phyloP scores from a whole-genome alignment of 768 basidiomycete genomes.

The Suillus tomentosus region DNA sequence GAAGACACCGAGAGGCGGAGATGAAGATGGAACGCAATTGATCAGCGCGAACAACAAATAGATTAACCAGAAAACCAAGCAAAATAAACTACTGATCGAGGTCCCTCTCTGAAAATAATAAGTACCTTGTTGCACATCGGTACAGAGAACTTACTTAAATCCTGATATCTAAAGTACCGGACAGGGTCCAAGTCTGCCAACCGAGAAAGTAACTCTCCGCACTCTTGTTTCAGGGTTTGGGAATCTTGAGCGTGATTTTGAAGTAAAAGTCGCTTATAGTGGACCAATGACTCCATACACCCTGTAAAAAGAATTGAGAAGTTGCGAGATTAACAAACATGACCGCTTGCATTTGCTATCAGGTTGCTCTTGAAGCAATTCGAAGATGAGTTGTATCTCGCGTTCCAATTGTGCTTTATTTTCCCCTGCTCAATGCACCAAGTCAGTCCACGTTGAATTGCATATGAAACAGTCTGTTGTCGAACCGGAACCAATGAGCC shows the following conservation, averaged over 20 bases:
- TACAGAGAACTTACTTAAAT: slow-evolving; percentile 48
- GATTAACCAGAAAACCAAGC: neutral
- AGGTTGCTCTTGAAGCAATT: slow-evolving; percentile 84
- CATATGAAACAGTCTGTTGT: neutral
- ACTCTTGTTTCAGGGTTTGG: slow-evolving; percentile 45
- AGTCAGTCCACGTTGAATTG: neutral
- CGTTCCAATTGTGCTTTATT: slow-evolving; percentile 58
- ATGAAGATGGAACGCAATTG: neutral
- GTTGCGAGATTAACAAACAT: slow-evolving; percentile 1
- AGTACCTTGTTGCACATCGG: neutral
- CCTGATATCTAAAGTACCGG: slow-evolving; percentile 67
- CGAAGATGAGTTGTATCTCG: slow-evolving; percentile 80
- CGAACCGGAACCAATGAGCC: slow-evolving; percentile 84
- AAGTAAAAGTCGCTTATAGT: slow-evolving; percentile 78
- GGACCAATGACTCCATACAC: slow-evolving; percentile 91
- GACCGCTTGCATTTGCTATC: slow-evolving; percentile 82
- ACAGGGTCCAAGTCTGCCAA: slow-evolving; percentile 66
- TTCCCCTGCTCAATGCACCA: slow-evolving; percentile 46
- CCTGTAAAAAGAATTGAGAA: slow-evolving; percentile 46
- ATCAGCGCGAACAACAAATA: neutral
- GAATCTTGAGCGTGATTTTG: slow-evolving; percentile 43
- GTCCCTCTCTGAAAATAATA: slow-evolving; percentile 1
- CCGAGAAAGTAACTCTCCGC: slow-evolving; percentile 52
- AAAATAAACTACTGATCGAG: neutral
- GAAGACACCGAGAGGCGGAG: neutral